These are phyloP conservation scores for Eutrema yunnanense DNA, from an alignment of 345 rosid species.

Conservation along the genomic window DNA sequence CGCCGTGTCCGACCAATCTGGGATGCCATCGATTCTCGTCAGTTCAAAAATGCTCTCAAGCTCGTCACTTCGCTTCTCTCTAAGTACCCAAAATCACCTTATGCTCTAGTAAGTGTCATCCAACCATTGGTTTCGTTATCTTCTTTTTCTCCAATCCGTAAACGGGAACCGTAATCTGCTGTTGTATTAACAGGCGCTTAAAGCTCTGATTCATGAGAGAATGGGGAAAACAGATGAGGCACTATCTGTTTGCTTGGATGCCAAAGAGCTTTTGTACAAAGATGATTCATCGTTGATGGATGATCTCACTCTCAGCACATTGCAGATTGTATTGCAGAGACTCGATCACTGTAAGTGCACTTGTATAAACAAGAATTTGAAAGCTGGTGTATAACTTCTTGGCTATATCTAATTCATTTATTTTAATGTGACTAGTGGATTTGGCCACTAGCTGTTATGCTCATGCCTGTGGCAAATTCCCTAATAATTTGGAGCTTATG, in stretches of 20 bases:
- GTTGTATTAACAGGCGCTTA: constrained; percentile 56
- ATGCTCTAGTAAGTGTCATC: constrained; percentile 58
- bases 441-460: constrained; percentile 92
- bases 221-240: constrained; percentile 88
- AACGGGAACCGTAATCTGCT: neutral
- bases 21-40: constrained; percentile 98
- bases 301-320: constrained; percentile 94
- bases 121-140: neutral
- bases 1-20: constrained; percentile 92
- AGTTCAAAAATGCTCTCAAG: constrained; percentile 92
- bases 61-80: constrained; percentile 64
- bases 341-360: constrained; percentile 77
- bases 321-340: constrained; percentile 91
- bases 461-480: constrained; percentile 71
- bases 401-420: neutral
- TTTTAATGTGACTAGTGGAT: constrained; percentile 52
- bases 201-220: constrained; percentile 77
- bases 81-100: constrained; percentile 82
- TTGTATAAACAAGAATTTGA: neutral
- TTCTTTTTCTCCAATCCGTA: neutral
- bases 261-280: constrained; percentile 68
- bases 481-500: constrained; percentile 80
- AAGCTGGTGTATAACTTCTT: neutral
- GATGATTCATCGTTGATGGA: constrained; percentile 76
- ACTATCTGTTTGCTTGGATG: constrained; percentile 52